Conservation (phyloP, 2,329 filamentous ascomycete genomes). For the Verticillium dahliae region DNA sequence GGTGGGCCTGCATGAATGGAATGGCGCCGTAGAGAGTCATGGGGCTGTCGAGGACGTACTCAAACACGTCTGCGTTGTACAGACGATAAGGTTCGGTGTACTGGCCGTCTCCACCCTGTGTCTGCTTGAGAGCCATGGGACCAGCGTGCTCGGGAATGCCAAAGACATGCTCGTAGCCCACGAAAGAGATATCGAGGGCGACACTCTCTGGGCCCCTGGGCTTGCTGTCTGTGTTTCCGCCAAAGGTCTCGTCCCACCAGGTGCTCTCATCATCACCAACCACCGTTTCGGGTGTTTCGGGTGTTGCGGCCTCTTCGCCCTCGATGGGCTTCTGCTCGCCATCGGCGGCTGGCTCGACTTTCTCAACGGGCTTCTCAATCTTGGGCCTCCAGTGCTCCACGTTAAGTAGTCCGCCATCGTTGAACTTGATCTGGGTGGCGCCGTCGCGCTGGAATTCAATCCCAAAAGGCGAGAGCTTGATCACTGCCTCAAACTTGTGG, state of each 20-base stretch:
- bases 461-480: conserved; percentile 75
- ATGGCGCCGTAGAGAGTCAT: conserved; percentile 99
- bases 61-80: conserved; percentile 96
- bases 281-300: conserved; percentile 24
- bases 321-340: conserved; percentile 29
- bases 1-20: conserved; percentile 95
- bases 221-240: conserved; percentile 91
- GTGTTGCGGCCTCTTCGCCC: conserved; percentile 31
- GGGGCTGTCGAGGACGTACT: conserved; percentile 93
- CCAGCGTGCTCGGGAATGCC: conserved; percentile 93
- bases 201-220: conserved; percentile 92
- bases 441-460: conserved; percentile 85
- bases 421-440: conserved; percentile 76
- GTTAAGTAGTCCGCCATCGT: conserved; percentile 84
- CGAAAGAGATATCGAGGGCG: conserved; percentile 84
- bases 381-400: conserved; percentile 94
- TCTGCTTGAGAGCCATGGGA: conserved; percentile 81
- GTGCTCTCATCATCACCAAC: conserved; percentile 71
- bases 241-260: conserved; percentile 97
- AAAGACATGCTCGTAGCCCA: conserved; percentile 85
- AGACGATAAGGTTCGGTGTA: conserved; percentile 86
- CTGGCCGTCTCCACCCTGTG: conserved; percentile 78
- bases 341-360: conserved; percentile 48
- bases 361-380: conserved; percentile 52
- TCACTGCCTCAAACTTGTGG: conserved; percentile 71